Percentiles rank a stretch among this genome's conserved stretches.
These are phyloP conservation scores for Magnusiomyces suaveolens DNA, from an alignment of 1,139 yeast species.

Conservation along the genomic window DNA sequence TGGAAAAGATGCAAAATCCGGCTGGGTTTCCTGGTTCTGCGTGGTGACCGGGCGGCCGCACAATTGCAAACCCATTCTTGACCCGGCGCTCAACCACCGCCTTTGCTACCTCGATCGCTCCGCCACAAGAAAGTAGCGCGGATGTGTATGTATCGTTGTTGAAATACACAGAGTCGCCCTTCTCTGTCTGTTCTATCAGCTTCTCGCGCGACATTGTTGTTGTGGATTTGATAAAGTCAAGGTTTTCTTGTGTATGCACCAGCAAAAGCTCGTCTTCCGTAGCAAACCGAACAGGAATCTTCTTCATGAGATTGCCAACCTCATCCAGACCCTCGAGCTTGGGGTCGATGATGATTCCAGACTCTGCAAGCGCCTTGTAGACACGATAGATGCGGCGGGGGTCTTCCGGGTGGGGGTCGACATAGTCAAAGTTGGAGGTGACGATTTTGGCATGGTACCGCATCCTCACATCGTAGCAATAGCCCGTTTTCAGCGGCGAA, in stretches of 20 bases:
- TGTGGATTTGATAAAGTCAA: slow-evolving; percentile 66
- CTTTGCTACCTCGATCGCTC: slow-evolving; percentile 90
- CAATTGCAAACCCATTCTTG: slow-evolving; percentile 86
- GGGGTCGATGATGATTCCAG: slow-evolving; percentile 78
- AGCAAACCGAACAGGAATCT: slow-evolving; percentile 87
- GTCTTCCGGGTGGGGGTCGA: slow-evolving; percentile 98
- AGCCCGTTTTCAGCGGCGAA: slow-evolving; percentile 75
- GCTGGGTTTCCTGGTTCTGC: slow-evolving; percentile 97
- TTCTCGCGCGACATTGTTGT: slow-evolving; percentile 70
- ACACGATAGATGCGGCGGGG: slow-evolving; percentile 93
- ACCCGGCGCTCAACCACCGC: slow-evolving; percentile 92
- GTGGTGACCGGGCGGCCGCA: slow-evolving; percentile 98
- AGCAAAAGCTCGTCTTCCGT: slow-evolving; percentile 71
- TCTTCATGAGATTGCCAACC: slow-evolving; percentile 80
- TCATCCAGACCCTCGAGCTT: slow-evolving; percentile 71
- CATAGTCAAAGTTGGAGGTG: slow-evolving; percentile 84
- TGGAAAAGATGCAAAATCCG: slow-evolving; percentile 91
- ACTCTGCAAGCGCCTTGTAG: slow-evolving; percentile 86
- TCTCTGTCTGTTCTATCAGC: slow-evolving; percentile 73
- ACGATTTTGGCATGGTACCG: slow-evolving; percentile 92
- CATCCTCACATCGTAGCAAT: slow-evolving; percentile 95
- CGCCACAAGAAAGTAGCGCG: slow-evolving; percentile 92
- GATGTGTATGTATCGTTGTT: slow-evolving; percentile 83
- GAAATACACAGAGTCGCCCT: slow-evolving; percentile 90
- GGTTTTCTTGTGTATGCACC: slow-evolving; percentile 78